Evolutionary conservation across 1,139 yeast species (phyloP).

Genomic region (Groenewaldozyma sp.): DNA sequence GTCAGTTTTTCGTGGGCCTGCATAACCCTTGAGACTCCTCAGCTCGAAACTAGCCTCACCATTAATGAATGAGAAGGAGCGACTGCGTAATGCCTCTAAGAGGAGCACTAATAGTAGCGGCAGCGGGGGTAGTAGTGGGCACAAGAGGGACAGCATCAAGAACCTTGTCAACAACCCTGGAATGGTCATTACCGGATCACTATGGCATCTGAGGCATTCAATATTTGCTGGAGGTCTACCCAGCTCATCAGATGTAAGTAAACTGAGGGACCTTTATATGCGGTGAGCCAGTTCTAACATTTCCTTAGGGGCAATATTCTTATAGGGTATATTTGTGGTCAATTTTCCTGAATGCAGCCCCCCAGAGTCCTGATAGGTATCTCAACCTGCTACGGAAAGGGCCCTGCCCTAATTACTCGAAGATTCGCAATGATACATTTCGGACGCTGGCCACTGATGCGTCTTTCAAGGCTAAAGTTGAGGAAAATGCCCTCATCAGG

Average conservation of each 20-base stretch:
- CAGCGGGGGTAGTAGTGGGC: slow-evolving; percentile 1
- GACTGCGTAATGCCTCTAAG: neutral
- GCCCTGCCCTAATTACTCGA: slow-evolving; percentile 48
- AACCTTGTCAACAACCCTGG: slow-evolving; percentile 55
- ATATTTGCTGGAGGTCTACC: slow-evolving; percentile 71
- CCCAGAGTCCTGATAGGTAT: slow-evolving; percentile 47
- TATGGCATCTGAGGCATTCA: slow-evolving; percentile 71
- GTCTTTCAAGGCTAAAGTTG: slow-evolving; percentile 54
- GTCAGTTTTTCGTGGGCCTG: too few relatives aligned
- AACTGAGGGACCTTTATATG: too few relatives aligned
- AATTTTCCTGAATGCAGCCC: slow-evolving; percentile 57
- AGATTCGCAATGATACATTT: slow-evolving; percentile 80
- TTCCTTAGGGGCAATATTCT: slow-evolving; percentile 41
- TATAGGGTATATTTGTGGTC: slow-evolving; percentile 79
- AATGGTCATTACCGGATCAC: slow-evolving; percentile 55
- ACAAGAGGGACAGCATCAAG: slow-evolving; percentile 55
- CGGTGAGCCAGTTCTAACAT: too few relatives aligned
- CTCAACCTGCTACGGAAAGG: slow-evolving; percentile 47
- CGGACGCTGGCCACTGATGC: slow-evolving; percentile 75
- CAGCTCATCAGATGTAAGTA: slow-evolving; percentile 16
- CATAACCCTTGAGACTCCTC: too few relatives aligned
- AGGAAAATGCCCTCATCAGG: slow-evolving; percentile 60
- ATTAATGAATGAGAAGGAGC: slow-evolving; percentile 1
- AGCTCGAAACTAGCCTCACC: too few relatives aligned
- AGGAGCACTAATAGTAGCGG: neutral